phyloP scores from a whole-genome alignment of 495 filamentous ascomycete species.

The Umbilicaria muhlenbergii region DNA sequence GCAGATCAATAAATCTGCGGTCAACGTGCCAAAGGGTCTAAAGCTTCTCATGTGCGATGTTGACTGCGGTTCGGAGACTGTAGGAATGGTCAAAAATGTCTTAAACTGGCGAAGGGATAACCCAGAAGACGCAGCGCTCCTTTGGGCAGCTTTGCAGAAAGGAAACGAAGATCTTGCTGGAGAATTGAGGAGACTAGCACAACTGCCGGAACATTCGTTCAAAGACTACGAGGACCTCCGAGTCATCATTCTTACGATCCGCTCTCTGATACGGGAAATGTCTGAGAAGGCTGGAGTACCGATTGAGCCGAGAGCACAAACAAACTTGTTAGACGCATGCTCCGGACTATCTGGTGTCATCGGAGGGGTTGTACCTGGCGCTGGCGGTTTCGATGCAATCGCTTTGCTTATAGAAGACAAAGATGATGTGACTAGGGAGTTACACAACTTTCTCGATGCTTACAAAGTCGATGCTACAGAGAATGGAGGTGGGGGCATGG shows the following conservation, averaged over 20 bases:
- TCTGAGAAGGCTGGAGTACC: slow-evolving; percentile 58
- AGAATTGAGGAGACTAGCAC: slow-evolving; percentile 35
- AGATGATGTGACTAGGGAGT: slow-evolving; percentile 40
- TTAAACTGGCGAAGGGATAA: slow-evolving; percentile 65
- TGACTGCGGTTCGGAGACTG: slow-evolving; percentile 83
- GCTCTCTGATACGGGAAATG: slow-evolving; percentile 56
- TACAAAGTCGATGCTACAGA: slow-evolving; percentile 44
- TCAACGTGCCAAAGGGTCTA: slow-evolving; percentile 48
- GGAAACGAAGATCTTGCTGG: slow-evolving; percentile 56
- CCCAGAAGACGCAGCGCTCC: slow-evolving; percentile 41
- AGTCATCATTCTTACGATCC: slow-evolving; percentile 33
- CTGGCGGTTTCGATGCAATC: slow-evolving; percentile 87
- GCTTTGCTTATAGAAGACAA: slow-evolving; percentile 67
- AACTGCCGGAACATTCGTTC: slow-evolving; percentile 16
- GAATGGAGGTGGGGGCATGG: slow-evolving; percentile 41
- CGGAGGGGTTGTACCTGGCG: slow-evolving; percentile 86
- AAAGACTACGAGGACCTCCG: slow-evolving; percentile 23
- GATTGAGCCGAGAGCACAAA: slow-evolving; percentile 81
- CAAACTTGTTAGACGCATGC: slow-evolving; percentile 62
- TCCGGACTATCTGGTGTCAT: slow-evolving; percentile 60
- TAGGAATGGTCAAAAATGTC: slow-evolving; percentile 87
- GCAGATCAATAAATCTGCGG: slow-evolving; percentile 45
- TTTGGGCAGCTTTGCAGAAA: slow-evolving; percentile 60
- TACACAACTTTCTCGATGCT: slow-evolving; percentile 44
- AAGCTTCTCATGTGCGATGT: slow-evolving; percentile 88